Evolutionary conservation across 2,329 filamentous ascomycete genomes (phyloP), one percentile per base, ranked within the genome.

Genomic region (Curvularia sp.): DNA sequence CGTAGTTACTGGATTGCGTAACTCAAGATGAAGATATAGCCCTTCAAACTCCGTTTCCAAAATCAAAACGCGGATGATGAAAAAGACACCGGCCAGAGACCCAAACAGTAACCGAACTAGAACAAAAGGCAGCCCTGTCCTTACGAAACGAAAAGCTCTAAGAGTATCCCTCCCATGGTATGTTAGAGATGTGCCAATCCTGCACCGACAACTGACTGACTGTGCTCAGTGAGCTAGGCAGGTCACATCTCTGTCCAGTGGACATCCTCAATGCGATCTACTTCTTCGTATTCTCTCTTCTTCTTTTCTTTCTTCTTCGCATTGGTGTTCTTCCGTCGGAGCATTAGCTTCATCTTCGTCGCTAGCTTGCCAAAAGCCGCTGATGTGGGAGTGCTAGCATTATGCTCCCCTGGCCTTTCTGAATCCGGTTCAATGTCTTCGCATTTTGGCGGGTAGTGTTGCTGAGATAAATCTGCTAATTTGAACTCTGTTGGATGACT

Each of bases 181-280:
- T 31, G 31, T 31, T 12, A 31, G 13, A 35, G 42, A 38, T 43
- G 28, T 46, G 42, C 33, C 46, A 60, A 22, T 31, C 7, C 18
- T 28, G 22, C 24, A 20, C 26, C 5, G 26, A 28, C 26, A 28
- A 28, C 7, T 1, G 9, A 47, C 24, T 4, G 5, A 49, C 43
- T 24, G 31, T 20, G 8, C 44, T 22, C n/a, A 6, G 15, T 12
- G 20, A 39, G 39, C 22, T 6, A 22, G 4, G 10, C n/a, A 28
- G 9, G 2, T 59, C 43, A 77, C 68, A 77, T 73, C 55, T 77
- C 75, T 8, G 75, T 73, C 75, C 75, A 77, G 54, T 77, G 75
- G 4, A 70, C 60, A 22, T 71, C 68, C 44, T 76, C 75, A 43
- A 74, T 62, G 13, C 68, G 67, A 31, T 72, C 71, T 3, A 75